A percentile compares a stretch with the other conserved stretches of the same genome.
Evolutionary conservation across 2,329 filamentous ascomycete species (phyloP).

Genomic region (Fusarium subtropicale): DNA sequence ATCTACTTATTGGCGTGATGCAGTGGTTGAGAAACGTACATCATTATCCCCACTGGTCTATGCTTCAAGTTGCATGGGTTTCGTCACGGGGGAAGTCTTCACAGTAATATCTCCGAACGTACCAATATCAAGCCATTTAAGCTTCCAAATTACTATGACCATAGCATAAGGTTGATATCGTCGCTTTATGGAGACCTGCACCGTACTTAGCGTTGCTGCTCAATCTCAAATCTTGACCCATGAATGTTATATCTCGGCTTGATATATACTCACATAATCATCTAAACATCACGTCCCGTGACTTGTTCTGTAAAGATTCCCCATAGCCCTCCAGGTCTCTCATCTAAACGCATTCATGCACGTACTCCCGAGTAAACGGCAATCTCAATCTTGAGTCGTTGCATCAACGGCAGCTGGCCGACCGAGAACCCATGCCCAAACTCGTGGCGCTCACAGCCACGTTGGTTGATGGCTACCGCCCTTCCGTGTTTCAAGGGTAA

Average conservation of each 20-base stretch:
- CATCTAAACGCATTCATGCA: constrained; percentile 11
- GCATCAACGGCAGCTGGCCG: constrained; percentile 17
- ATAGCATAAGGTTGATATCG: neutral
- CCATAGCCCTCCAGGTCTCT: neutral
- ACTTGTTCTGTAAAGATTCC: neutral
- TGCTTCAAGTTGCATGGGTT: neutral
- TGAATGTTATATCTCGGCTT: neutral
- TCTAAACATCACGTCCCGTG: neutral
- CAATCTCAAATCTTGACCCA: neutral
- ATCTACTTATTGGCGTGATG: neutral
- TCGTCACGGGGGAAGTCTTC: neutral
- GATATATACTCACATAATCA: constrained; percentile 21
- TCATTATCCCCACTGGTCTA: neutral
- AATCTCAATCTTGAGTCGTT: constrained; percentile 17
- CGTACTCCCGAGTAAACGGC: constrained; percentile 9
- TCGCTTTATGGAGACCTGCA: constrained; percentile 2
- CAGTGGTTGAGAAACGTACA: neutral
- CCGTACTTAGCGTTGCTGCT: constrained; percentile 17
- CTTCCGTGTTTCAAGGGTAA: constrained; percentile 15
- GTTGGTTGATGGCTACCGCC: constrained; percentile 1
- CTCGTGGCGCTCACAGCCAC: constrained; percentile 7
- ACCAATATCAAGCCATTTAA: neutral
- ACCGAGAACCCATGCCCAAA: constrained; percentile 18
- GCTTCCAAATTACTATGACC: neutral
- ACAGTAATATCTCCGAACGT: neutral